phyloP scores from a whole-genome alignment of 1,139 yeast species.

The Taiozyma sp. region DNA sequence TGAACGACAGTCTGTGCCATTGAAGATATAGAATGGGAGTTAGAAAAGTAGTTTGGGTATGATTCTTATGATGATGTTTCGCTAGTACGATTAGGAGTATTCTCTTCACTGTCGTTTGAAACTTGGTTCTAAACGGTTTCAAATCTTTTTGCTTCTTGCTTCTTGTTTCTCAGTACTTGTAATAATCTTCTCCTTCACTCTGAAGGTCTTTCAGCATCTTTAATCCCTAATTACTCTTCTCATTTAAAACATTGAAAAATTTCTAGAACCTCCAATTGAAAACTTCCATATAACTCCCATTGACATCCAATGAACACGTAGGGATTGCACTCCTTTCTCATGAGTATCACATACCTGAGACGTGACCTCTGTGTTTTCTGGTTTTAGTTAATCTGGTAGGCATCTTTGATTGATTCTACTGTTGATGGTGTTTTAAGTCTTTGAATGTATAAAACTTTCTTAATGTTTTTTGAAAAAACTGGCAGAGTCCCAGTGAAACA shows the following conservation, averaged over 20 bases:
- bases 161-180: too few relatives aligned
- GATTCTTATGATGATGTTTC: too few relatives aligned
- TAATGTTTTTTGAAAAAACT: not conserved
- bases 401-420: conserved; percentile 45
- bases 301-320: not conserved
- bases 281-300: not conserved
- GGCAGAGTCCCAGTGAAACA: conserved; percentile 5
- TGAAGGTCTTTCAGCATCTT: too few relatives aligned
- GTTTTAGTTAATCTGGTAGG: conserved; percentile 99
- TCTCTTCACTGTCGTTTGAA: too few relatives aligned
- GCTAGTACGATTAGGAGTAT: too few relatives aligned
- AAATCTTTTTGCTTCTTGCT: too few relatives aligned
- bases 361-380: conserved; percentile 99
- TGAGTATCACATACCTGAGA: conserved; percentile 72
- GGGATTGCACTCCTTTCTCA: not conserved
- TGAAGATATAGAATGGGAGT: not conserved
- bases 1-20: not conserved
- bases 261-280: too few relatives aligned
- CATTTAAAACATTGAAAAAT: not conserved
- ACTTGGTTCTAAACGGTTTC: too few relatives aligned
- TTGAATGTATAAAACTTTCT: not conserved
- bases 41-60: too few relatives aligned
- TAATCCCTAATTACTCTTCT: conserved; percentile 1
- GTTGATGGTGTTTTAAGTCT: conserved; percentile 5
- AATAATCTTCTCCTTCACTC: too few relatives aligned